These are phyloP conservation scores for Tremella fuciformis DNA, from an alignment of 768 basidiomycete species.

Conservation along the genomic window DNA sequence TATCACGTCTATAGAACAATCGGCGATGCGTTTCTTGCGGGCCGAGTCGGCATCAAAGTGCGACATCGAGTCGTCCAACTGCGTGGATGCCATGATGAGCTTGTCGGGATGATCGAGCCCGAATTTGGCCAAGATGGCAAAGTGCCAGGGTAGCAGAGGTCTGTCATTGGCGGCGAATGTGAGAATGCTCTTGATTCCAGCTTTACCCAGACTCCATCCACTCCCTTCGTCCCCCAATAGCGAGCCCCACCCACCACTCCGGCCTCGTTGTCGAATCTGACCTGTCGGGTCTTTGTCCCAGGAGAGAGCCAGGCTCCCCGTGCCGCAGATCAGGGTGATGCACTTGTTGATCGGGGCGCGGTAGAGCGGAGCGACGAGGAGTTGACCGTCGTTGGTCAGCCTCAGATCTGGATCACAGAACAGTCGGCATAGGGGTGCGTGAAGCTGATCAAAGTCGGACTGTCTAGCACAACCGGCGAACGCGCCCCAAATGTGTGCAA, in stretches of 20 bases:
- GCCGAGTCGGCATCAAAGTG: conserved; percentile 5
- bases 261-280: background rate
- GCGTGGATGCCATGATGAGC: background rate
- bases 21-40: conserved; percentile 11
- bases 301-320: conserved; percentile 1
- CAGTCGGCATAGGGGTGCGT: background rate
- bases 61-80: background rate
- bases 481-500: background rate
- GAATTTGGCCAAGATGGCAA: background rate
- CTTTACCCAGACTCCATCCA: conserved; percentile 12
- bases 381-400: conserved; percentile 9
- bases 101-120: background rate
- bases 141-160: conserved; percentile 2
- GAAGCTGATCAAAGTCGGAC: background rate
- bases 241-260: conserved; percentile 8
- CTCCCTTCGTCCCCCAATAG: conserved; percentile 13
- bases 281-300: background rate
- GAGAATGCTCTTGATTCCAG: conserved; percentile 8
- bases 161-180: conserved; percentile 7
- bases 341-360: background rate
- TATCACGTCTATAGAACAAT: conserved; percentile 3
- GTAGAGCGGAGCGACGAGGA: conserved; percentile 1
- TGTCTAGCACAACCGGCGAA: conserved; percentile 3
- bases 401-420: background rate
- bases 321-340: conserved; percentile 12